A percentile compares a stretch with the other conserved stretches of the same genome.
phyloP scores from a whole-genome alignment of 2,329 filamentous ascomycete species.

The Metarhizium robertsii region DNA sequence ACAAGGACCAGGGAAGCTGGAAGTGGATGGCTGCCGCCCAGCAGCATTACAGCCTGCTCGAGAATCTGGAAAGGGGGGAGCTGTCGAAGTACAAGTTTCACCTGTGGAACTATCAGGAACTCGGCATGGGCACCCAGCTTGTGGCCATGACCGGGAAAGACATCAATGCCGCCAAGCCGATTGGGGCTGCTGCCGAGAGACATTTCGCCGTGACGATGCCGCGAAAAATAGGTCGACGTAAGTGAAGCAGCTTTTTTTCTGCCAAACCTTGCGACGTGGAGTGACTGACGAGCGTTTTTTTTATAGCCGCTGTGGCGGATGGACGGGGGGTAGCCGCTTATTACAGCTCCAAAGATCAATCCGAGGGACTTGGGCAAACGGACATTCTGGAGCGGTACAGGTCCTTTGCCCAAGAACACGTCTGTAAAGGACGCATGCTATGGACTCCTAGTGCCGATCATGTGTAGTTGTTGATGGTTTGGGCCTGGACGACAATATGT shows the following conservation, averaged over 20 bases:
- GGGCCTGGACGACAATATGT: no score
- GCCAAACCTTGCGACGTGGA: neutral
- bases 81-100: slow-evolving; percentile 38
- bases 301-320: slow-evolving; percentile 36
- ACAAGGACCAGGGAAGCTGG: slow-evolving; percentile 29
- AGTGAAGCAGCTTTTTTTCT: slow-evolving; percentile 5
- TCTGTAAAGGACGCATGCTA: slow-evolving; percentile 29
- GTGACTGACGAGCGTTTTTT: neutral
- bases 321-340: slow-evolving; percentile 44
- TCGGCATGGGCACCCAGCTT: slow-evolving; percentile 44
- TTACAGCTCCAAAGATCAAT: slow-evolving; percentile 34
- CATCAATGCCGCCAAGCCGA: slow-evolving; percentile 36
- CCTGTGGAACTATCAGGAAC: slow-evolving; percentile 38
- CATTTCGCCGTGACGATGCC: slow-evolving; percentile 31
- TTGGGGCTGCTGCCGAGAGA: slow-evolving; percentile 35
- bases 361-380: slow-evolving; percentile 33
- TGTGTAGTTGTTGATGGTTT: neutral
- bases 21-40: slow-evolving; percentile 43
- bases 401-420: slow-evolving; percentile 40
- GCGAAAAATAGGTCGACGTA: slow-evolving; percentile 26
- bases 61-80: slow-evolving; percentile 38
- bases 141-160: slow-evolving; percentile 43
- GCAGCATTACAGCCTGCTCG: slow-evolving; percentile 37
- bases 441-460: slow-evolving; percentile 10
- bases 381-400: slow-evolving; percentile 45